Evolutionary conservation across 768 basidiomycete genomes (phyloP).

Genomic region (Termitomyces sp.): DNA sequence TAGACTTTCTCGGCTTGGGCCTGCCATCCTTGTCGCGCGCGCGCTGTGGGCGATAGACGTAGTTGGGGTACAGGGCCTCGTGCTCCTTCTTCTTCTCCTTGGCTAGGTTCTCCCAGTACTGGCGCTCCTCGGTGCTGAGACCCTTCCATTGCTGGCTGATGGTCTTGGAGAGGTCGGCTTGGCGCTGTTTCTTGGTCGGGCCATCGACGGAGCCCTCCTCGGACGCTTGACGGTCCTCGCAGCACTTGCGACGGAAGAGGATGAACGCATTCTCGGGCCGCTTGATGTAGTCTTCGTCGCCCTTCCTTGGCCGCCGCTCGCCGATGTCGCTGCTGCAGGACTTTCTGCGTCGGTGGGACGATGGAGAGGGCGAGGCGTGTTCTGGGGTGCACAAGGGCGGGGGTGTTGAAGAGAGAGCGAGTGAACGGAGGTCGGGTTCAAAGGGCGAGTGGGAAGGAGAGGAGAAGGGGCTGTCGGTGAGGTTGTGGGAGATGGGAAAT

Average conservation of each 20-base stretch:
- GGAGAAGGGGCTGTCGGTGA: constrained; percentile 67
- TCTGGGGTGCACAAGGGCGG: constrained; percentile 26
- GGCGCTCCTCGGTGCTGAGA: constrained; percentile 59
- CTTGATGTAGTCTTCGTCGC: constrained; percentile 82
- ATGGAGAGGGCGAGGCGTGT: constrained; percentile 25
- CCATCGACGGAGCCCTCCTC: constrained; percentile 40
- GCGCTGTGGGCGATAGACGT: constrained; percentile 76
- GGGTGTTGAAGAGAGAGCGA: constrained; percentile 40
- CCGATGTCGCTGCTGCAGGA: constrained; percentile 44
- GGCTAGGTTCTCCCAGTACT: constrained; percentile 73
- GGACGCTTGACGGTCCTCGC: constrained; percentile 63
- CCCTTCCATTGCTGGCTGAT: constrained; percentile 82
- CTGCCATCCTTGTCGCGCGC: constrained; percentile 54
- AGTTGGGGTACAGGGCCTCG: constrained; percentile 69
- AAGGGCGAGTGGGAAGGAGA: constrained; percentile 71
- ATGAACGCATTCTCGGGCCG: constrained; percentile 85
- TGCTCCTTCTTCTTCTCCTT: constrained; percentile 82
- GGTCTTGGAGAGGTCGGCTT: constrained; percentile 74
- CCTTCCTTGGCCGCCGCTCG: constrained; percentile 63
- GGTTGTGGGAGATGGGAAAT: constrained; percentile 59
- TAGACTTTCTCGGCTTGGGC: constrained; percentile 24
- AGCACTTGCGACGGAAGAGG: constrained; percentile 77
- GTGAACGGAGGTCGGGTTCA: constrained; percentile 63
- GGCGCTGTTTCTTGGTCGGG: constrained; percentile 63
- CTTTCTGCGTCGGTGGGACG: constrained; percentile 51